Conservation (phyloP, 352 stramenopile species). For the Globisporangium okanoganense region DNA sequence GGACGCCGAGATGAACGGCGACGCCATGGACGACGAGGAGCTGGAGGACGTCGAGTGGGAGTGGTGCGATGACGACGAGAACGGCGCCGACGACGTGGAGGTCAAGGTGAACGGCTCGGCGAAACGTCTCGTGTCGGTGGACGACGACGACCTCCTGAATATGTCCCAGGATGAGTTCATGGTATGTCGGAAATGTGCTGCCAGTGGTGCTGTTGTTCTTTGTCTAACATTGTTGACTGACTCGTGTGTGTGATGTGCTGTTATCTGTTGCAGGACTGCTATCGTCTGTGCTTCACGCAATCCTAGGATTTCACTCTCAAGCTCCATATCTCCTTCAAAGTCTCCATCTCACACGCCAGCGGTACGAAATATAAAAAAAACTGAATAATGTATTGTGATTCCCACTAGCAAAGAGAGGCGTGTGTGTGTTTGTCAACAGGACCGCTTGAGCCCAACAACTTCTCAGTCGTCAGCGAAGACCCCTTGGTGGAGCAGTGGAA, state of each 20-base stretch:
- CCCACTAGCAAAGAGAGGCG: background rate
- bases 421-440: background rate
- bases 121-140: constrained; percentile 63
- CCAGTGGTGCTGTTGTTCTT: background rate
- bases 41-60: constrained; percentile 85
- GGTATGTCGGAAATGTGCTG: constrained; percentile 28
- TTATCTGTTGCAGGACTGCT: constrained; percentile 48
- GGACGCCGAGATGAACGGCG: constrained; percentile 81
- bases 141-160: constrained; percentile 75
- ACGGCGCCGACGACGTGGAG: constrained; percentile 35
- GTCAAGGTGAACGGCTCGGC: constrained; percentile 61
- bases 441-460: no score
- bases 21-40: constrained; percentile 67
- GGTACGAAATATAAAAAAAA: constrained; percentile 11
- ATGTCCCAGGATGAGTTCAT: constrained; percentile 87
- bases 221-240: background rate
- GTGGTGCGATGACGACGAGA: constrained; percentile 67
- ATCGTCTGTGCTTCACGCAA: constrained; percentile 50
- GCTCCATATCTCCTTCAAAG: background rate
- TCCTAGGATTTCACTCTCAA: background rate
- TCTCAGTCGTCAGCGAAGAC: constrained; percentile 62
- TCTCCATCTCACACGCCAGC: background rate
- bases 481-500: constrained; percentile 46
- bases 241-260: background rate
- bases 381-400: constrained; percentile 7